Evolutionary conservation across 331 rosid species (phyloP), one percentile per base, ranked within the genome.

Genomic region (Arachis monticola): DNA sequence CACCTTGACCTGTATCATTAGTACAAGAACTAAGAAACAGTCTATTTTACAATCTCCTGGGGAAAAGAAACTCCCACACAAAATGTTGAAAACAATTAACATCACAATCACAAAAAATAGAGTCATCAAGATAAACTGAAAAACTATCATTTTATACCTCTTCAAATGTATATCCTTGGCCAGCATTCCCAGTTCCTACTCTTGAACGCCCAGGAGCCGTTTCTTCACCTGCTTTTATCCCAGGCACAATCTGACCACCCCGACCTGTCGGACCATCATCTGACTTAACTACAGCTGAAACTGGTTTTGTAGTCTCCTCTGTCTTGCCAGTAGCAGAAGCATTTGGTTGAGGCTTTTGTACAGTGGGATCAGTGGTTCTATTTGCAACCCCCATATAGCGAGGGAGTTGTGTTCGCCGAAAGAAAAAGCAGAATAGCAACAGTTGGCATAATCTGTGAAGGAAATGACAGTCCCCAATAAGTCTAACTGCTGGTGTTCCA

Each of bases 401-500:
- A 22, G 98, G 93, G 64, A 86, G 86, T 75, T 88, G 98, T 9
- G 89, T 70, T 67, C 98, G 87, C 41, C 97, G 89, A 78, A 93
- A 93, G 97, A 93, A 93, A 81, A 88, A 93, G 82, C 98, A 93
- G 83, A 93, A 93, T 59, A 93, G 93, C 85, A 93, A 79, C 74
- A 93, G 93, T 80, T 93, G 98, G 86, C 98, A 93, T 56, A 93
- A 83, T 65, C 98, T 80, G 72, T 93, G 98, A 77, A 93, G 93
- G 87, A 93, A 93, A 83, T 93, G 97, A 64, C 98, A 91, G 80
- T 93, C 98, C 79, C 98, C 98, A 60, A 93, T 89, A 64, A 93
- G 96, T 84, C 98, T 85, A 60, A 93, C 98, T 11, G 98, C 98
- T 46, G 98, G 98, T 73, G 98, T 93, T 83, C 98, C 98, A 30